These are phyloP conservation scores for Furcasterigmium furcatum DNA, from an alignment of 2,329 filamentous ascomycete species.

Conservation along the genomic window DNA sequence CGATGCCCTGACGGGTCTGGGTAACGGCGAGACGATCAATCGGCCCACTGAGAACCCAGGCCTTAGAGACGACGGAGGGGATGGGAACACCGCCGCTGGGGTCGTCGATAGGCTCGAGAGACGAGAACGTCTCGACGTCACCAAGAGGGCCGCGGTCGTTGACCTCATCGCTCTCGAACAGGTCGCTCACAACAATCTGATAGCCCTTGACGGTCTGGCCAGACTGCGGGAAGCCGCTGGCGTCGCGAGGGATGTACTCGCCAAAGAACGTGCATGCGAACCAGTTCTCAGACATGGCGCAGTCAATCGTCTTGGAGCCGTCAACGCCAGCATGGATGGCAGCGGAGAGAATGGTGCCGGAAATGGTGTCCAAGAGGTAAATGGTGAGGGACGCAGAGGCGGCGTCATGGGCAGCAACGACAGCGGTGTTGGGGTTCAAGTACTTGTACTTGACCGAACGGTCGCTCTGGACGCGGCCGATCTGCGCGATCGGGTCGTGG, in stretches of 20 bases:
- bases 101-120: constrained; percentile 61
- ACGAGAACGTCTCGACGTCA: constrained; percentile 70
- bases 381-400: constrained; percentile 59
- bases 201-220: constrained; percentile 72
- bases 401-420: constrained; percentile 68
- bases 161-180: constrained; percentile 80
- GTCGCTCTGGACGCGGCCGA: constrained; percentile 89
- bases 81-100: constrained; percentile 54
- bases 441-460: constrained; percentile 97
- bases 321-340: constrained; percentile 73
- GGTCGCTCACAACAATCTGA: constrained; percentile 80
- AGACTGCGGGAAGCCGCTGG: constrained; percentile 22
- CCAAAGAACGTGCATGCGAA: constrained; percentile 80
- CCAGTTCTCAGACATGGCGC: constrained; percentile 90
- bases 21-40: constrained; percentile 79
- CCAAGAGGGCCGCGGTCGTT: constrained; percentile 83
- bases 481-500: constrained; percentile 89
- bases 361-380: constrained; percentile 82
- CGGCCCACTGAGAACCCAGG: constrained; percentile 77
- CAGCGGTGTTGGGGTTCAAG: constrained; percentile 79
- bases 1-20: constrained; percentile 88
- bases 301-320: constrained; percentile 67
- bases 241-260: constrained; percentile 54
- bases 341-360: constrained; percentile 74
- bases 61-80: constrained; percentile 75